phyloP scores from a whole-genome alignment of 2,329 filamentous ascomycete species.

The Phyllosticta paracitricarpa region DNA sequence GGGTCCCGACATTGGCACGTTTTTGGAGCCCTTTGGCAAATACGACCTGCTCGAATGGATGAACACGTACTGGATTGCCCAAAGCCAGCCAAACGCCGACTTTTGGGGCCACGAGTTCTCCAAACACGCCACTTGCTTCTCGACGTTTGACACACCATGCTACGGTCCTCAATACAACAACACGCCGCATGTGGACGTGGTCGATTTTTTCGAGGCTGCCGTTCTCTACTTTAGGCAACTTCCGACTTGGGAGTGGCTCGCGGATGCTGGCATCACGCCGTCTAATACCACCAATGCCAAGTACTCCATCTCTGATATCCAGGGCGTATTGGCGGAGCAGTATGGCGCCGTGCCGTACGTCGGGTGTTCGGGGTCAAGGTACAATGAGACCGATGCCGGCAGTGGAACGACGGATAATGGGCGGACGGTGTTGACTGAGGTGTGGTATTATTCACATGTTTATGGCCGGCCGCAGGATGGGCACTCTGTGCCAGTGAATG shows the following conservation, averaged over 20 bases:
- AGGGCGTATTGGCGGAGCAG: slow-evolving; percentile 38
- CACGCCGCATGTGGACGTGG: slow-evolving; percentile 45
- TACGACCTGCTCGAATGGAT: slow-evolving; percentile 54
- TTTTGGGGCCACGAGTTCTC: slow-evolving; percentile 61
- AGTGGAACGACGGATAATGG: slow-evolving; percentile 46
- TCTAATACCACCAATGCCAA: slow-evolving; percentile 44
- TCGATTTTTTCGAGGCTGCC: slow-evolving; percentile 54
- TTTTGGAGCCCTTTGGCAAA: slow-evolving; percentile 48
- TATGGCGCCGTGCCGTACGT: slow-evolving; percentile 50
- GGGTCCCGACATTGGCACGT: slow-evolving; percentile 48
- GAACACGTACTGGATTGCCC: slow-evolving; percentile 56
- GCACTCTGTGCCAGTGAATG: slow-evolving; percentile 39
- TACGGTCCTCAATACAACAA: slow-evolving; percentile 48
- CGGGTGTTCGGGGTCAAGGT: slow-evolving; percentile 51
- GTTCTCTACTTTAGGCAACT: slow-evolving; percentile 48
- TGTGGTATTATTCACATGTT: slow-evolving; percentile 58
- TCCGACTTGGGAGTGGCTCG: slow-evolving; percentile 54
- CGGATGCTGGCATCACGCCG: slow-evolving; percentile 43
- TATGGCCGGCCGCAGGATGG: slow-evolving; percentile 46
- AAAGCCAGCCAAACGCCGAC: slow-evolving; percentile 44
- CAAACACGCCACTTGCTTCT: slow-evolving; percentile 60
- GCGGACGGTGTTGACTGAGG: slow-evolving; percentile 48
- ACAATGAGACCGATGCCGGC: slow-evolving; percentile 51
- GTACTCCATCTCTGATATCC: slow-evolving; percentile 46
- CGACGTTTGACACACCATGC: slow-evolving; percentile 55